phyloP scores from a whole-genome alignment of 225 moss, liverwort and hornwort species.

The Pseudisothecium myosuroides region DNA sequence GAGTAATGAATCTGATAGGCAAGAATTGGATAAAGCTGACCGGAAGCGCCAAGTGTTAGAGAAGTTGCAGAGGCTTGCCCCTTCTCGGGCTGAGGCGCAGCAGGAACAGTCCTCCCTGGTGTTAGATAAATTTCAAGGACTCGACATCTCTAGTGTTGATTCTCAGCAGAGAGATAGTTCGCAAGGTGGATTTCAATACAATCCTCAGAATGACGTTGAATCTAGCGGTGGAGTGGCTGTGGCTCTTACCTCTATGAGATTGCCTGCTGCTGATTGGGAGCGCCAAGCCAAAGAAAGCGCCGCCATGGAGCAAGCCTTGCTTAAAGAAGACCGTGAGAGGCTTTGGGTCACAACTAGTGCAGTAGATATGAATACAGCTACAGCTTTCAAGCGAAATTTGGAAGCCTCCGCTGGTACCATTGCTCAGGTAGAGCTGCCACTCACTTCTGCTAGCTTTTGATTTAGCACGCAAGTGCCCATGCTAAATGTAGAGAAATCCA shows the following conservation, averaged over 20 bases:
- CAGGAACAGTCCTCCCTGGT: background rate
- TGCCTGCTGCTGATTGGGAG: constrained; percentile 52
- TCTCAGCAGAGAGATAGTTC: background rate
- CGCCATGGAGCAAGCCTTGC: constrained; percentile 43
- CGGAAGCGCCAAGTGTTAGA: constrained; percentile 29
- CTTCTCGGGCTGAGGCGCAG: constrained; percentile 27
- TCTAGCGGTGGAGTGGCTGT: constrained; percentile 4
- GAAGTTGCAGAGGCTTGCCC: constrained; percentile 36
- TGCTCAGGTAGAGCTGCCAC: constrained; percentile 18
- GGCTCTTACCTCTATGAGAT: background rate
- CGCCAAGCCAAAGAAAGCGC: constrained; percentile 36
- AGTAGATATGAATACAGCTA: constrained; percentile 28
- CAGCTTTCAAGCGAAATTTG: constrained; percentile 34
- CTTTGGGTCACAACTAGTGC: constrained; percentile 39
- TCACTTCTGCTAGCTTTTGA: background rate
- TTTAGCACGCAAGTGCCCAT: background rate
- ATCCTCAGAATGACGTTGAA: background rate
- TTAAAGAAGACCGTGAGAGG: constrained; percentile 55
- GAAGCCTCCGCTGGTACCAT: constrained; percentile 30
- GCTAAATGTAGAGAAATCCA: background rate
- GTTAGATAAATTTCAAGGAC: constrained; percentile 14
- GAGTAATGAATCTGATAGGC: constrained; percentile 3
- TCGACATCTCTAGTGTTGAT: constrained; percentile 11
- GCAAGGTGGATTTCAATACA: background rate
- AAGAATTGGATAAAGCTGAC: constrained; percentile 24